These are phyloP conservation scores for Globisporangium cederbergense DNA, from an alignment of 352 stramenopile genomes.

Conservation along the genomic window DNA sequence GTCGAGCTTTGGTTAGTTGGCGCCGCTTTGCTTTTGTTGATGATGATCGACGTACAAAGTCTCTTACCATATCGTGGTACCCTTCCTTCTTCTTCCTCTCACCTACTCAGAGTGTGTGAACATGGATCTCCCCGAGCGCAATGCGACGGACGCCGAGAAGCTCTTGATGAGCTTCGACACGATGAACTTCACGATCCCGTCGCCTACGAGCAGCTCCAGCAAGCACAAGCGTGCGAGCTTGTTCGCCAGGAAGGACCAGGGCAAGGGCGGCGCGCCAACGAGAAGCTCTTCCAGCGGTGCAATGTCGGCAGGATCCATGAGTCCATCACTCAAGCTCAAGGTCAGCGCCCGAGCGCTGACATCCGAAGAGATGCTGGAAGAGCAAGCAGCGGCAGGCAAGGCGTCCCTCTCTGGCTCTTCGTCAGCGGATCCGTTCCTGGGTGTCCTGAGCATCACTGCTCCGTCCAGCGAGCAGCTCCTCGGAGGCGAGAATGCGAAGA, in stretches of 20 bases:
- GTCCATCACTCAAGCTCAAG: constrained; percentile 33
- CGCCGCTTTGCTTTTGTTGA: constrained; percentile 41
- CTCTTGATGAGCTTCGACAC: constrained; percentile 88
- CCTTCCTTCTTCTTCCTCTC: constrained; percentile 26
- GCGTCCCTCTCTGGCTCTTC: constrained; percentile 26
- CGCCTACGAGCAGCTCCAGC: constrained; percentile 59
- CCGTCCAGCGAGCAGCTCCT: constrained; percentile 19
- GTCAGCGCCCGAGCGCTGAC: constrained; percentile 23
- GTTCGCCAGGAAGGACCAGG: constrained; percentile 30
- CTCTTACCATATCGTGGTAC: constrained; percentile 23
- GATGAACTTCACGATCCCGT: constrained; percentile 82
- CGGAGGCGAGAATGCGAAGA: constrained; percentile 31
- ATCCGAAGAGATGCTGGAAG: constrained; percentile 36
- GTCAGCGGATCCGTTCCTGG: constrained; percentile 35
- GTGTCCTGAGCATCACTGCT: constrained; percentile 38
- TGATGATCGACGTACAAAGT: constrained; percentile 19
- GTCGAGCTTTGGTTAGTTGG: constrained; percentile 72
- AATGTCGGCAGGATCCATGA: constrained; percentile 22
- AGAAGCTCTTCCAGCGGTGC: not conserved
- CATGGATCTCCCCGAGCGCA: constrained; percentile 33
- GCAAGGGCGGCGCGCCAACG: constrained; percentile 10
- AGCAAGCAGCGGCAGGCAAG: constrained; percentile 21
- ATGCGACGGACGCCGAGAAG: constrained; percentile 62
- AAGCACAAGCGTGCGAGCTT: constrained; percentile 40
- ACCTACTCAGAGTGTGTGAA: constrained; percentile 37